Evolutionary conservation across 1,139 yeast species (phyloP), one percentile per base, ranked within the genome.

Genomic region (Citeromyces siamensis): DNA sequence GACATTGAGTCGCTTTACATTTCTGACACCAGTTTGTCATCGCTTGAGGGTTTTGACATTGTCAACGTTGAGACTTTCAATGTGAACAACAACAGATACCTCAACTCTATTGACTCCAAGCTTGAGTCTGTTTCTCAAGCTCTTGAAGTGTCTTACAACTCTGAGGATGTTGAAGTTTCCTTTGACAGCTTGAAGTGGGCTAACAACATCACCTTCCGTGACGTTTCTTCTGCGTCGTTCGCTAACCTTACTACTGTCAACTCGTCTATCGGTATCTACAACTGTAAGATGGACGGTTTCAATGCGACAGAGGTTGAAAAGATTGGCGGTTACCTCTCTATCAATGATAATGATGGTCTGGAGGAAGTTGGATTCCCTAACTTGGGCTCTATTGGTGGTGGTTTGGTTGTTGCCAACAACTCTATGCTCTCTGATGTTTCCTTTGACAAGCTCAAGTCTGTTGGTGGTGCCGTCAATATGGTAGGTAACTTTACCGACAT

Each of bases 401-500:
- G 86, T 60, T 80, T 90, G 60, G 78, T 72, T 56, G 67, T 90
- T 55, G 74, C 81, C 46, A 85, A 85, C 76, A 90, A 90, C 77
- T 66, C 81, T 46, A 60, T 70, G 44, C 75, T 88, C 58, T 59
- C 56, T 40, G 54, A 70, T 42, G 68, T 90, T 56, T 88, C 88
- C 53, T 84, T 90, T 75, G 75, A 78, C 50, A 59, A 69, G 50
- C 71, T 90, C 55, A 60, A 68, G 57, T 60, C 80, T 43, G 74
- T 90, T 52, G 84, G 82, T 56, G 97, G 97, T 70, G 88, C 97
- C 51, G 75, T 90, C 51, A 68, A 69, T 59, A 66, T 86, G 47
- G 62, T 61, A 48, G 98, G 98, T 68, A 63, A 72, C 59, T 85
- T 88, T 64, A 68, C 75, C 58, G 71, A 78, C 54, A 90, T 94